Conservation (phyloP, 257 asterid genomes). For the Primulina eburnea region DNA sequence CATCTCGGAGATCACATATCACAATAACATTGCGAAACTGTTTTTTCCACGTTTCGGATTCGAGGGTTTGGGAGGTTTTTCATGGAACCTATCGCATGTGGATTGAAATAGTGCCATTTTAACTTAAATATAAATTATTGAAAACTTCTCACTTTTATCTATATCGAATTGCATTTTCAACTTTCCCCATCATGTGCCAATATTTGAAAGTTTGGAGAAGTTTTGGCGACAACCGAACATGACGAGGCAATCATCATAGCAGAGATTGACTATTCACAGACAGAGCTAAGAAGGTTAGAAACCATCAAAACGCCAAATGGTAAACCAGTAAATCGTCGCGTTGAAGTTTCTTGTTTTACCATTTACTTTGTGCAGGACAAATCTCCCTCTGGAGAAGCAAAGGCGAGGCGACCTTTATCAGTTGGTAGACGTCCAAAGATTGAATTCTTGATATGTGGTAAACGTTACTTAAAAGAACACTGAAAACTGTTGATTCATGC, state of each 20-base stretch:
- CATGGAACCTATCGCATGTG: no score
- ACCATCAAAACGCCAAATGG: not conserved
- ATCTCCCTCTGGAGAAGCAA: conserved; percentile 86
- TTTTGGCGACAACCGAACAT: conserved; percentile 78
- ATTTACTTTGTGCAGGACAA: conserved; percentile 44
- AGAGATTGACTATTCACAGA: conserved; percentile 79
- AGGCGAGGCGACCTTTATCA: conserved; percentile 92
- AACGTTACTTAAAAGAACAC: not conserved
- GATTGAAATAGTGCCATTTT: no score
- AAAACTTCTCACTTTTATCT: not conserved
- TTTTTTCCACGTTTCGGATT: not conserved
- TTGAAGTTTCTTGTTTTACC: not conserved
- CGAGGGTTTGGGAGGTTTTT: not conserved
- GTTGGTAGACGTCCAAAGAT: conserved; percentile 78
- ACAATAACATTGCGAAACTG: not conserved
- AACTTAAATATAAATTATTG: no score
- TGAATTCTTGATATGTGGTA: conserved; percentile 31
- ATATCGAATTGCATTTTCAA: not conserved
- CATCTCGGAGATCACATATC: not conserved
- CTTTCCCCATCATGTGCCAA: not conserved
- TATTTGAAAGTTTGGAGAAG: conserved; percentile 76
- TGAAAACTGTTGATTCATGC: not conserved
- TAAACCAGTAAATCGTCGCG: no score
- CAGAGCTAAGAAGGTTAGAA: conserved; percentile 70
- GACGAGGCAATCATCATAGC: conserved; percentile 72